Conservation (phyloP, 192 early-diverging fungal genomes). For the Jimgerdemannia flammicorona region DNA sequence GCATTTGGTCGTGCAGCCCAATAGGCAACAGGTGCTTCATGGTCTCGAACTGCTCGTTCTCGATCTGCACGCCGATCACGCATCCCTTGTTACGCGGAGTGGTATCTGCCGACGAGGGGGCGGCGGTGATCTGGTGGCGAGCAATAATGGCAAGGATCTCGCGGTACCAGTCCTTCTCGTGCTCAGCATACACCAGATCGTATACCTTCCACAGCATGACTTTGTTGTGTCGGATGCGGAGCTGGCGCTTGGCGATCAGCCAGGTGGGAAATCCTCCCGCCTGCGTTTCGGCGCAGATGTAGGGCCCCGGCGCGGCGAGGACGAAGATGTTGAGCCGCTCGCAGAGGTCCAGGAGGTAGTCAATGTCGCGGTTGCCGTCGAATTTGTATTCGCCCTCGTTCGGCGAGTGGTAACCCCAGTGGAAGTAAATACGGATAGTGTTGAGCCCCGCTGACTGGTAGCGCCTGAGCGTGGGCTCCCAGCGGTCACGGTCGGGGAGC, state of each 20-base stretch:
- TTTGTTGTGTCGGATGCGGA: slow-evolving; percentile 70
- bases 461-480: slow-evolving; percentile 64
- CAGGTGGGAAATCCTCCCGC: slow-evolving; percentile 75
- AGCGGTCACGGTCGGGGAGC: slow-evolving; percentile 59
- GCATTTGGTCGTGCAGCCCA: slow-evolving; percentile 78
- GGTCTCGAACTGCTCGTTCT: slow-evolving; percentile 72
- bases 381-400: slow-evolving; percentile 70
- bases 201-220: slow-evolving; percentile 62
- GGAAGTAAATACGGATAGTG: slow-evolving; percentile 83
- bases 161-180: slow-evolving; percentile 73
- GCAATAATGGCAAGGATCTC: slow-evolving; percentile 73
- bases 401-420: slow-evolving; percentile 87
- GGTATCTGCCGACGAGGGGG: slow-evolving; percentile 4
- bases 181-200: slow-evolving; percentile 63
- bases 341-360: slow-evolving; percentile 67
- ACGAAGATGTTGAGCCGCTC: slow-evolving; percentile 73
- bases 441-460: slow-evolving; percentile 74
- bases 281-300: slow-evolving; percentile 79
- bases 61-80: slow-evolving; percentile 76
- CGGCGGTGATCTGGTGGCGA: slow-evolving; percentile 67
- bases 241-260: slow-evolving; percentile 68
- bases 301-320: slow-evolving; percentile 79
- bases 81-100: slow-evolving; percentile 45
- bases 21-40: slow-evolving; percentile 59
- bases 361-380: slow-evolving; percentile 68